These are phyloP conservation scores for Dinochytrium kinnereticum DNA, from an alignment of 371 early-diverging fungal genomes.

Conservation along the genomic window DNA sequence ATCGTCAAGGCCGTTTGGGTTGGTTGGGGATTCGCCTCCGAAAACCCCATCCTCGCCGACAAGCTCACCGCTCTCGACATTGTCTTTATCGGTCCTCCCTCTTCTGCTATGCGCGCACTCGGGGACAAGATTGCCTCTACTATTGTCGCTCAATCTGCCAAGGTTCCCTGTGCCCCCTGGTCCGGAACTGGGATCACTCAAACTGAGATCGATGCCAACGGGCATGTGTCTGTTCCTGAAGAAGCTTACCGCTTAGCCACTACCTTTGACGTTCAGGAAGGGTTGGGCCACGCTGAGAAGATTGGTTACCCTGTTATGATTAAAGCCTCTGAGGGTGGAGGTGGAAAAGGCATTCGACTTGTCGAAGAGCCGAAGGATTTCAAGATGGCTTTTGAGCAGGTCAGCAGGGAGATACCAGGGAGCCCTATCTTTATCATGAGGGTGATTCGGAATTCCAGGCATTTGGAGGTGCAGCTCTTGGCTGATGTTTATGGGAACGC, in stretches of 20 bases:
- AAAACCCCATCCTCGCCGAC: conserved; percentile 96
- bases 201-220: conserved; percentile 58
- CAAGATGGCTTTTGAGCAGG: conserved; percentile 81
- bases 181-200: conserved; percentile 84
- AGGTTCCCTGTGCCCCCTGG: conserved; percentile 97
- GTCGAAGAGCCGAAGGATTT: conserved; percentile 78
- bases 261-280: conserved; percentile 51
- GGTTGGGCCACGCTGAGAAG: conserved; percentile 75
- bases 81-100: conserved; percentile 98
- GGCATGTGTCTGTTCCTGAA: conserved; percentile 81
- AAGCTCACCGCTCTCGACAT: conserved; percentile 80
- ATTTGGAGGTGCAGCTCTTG: conserved; percentile 97
- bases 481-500: conserved; percentile 97
- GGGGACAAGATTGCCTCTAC: conserved; percentile 99
- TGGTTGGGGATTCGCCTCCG: conserved; percentile 99
- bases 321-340: conserved; percentile 99
- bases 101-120: conserved; percentile 97
- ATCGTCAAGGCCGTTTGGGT: conserved; percentile 71
- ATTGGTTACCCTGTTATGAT: conserved; percentile 98
- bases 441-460: conserved; percentile 93
- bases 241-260: conserved; percentile 77
- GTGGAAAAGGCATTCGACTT: conserved; percentile 98
- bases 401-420: conserved; percentile 92
- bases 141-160: conserved; percentile 94
- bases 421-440: conserved; percentile 98